These are phyloP conservation scores for Ploettnerulaceae sp. DNA, from an alignment of 2,329 filamentous ascomycete genomes.

Conservation along the genomic window DNA sequence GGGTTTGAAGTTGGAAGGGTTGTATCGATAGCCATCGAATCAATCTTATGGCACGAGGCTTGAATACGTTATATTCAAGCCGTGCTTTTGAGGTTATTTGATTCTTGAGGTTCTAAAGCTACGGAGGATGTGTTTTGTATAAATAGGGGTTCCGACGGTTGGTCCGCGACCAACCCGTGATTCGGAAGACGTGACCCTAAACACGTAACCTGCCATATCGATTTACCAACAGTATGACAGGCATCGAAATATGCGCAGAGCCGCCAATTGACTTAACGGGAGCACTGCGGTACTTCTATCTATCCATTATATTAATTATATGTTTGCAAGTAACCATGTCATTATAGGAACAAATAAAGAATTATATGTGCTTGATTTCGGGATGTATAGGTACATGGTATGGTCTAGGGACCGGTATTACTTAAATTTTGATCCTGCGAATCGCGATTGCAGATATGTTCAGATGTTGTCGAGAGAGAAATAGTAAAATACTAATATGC, in stretches of 20 bases:
- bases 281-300: constrained; percentile 23
- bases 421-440: constrained; percentile 30
- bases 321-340: constrained; percentile 35
- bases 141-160: too few species aligned
- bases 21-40: too few species aligned
- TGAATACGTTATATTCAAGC: too few species aligned
- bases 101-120: too few species aligned
- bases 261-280: constrained; percentile 28
- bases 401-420: constrained; percentile 30
- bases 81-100: too few species aligned
- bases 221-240: constrained; percentile 3
- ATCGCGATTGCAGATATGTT: background rate
- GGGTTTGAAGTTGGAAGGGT: too few species aligned
- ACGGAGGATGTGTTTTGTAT: too few species aligned
- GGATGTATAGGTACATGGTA: constrained; percentile 35
- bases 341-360: constrained; percentile 31
- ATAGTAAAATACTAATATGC: constrained; percentile 1
- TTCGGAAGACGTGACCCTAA: too few species aligned
- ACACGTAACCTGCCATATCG: background rate
- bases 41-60: too few species aligned
- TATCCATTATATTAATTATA: constrained; percentile 32
- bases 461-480: too few species aligned
- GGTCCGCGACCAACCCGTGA: too few species aligned
- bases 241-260: too few species aligned
- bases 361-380: constrained; percentile 35